Base-by-base conservation (phyloP, 805 yeast genomes). In the Metschnikowia lunata region DNA sequence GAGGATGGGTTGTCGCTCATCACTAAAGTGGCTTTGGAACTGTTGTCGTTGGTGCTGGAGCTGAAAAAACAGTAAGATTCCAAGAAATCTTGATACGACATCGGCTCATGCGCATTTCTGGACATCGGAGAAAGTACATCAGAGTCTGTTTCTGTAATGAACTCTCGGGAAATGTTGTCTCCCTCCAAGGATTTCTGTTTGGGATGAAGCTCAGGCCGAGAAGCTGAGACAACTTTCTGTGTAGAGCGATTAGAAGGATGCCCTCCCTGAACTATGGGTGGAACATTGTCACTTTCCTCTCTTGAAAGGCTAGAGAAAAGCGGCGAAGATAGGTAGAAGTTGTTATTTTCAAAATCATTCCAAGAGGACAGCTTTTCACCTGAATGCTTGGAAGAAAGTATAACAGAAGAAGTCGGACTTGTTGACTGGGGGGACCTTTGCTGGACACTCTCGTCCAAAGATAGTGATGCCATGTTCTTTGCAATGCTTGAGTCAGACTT, bases 11-110 rank as follows among this genome's bases (percentile, higher is more conserved):
- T 47, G 26, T 52, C 56, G 28, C 56, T 52, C 50, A 52, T 38
- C 32, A 52, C 54, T 26, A 46, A 42, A 6, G 55, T 52, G 4
- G 54, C 40, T 33, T 42, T 43, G 14, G 54, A 57, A 18, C 51
- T 48, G 15, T 55, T 51, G 30, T 50, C 54, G 8, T 46, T 47
- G n/a, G 49, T 37, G n/a, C 53, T 51, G 4, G 61, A 39, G 9
- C 64, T 54, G 44, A 76, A 82, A 53, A 82, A 82, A 51, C 88
- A 82, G 54, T 78, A 82, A 27, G 76, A 73, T 39, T 80, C 80
- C 40, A 82, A 60, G 15, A 82, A 60, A 46, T 80, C 78, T 50
- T 76, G 74, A 54, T 82, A 82, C 1, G 80, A 67, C 52, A 74
- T 71, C 6, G 83, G 73, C 51, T 78, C 69, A 42, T 75, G 42